Conservation (phyloP, 176 grass and related monocot species). For the Pontederia paniculata region DNA sequence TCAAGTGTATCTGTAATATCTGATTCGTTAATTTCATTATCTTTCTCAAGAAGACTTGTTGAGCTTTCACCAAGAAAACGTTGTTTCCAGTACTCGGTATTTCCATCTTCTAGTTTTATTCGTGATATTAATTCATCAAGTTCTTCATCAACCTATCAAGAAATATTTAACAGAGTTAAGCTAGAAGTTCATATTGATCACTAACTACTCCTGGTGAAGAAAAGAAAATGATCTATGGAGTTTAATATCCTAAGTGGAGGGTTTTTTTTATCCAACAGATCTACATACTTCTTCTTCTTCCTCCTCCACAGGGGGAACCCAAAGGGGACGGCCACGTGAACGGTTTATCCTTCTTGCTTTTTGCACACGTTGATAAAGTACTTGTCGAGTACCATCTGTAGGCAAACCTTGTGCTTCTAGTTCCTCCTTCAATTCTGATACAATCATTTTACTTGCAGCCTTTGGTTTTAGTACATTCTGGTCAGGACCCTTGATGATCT, state of each 20-base stretch:
- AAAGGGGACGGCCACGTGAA: slow-evolving; percentile 84
- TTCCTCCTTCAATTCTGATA: slow-evolving; percentile 82
- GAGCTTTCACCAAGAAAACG: slow-evolving; percentile 86
- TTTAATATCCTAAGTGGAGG: too few species aligned
- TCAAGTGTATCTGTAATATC: slow-evolving; percentile 43
- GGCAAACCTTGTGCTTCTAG: slow-evolving; percentile 90
- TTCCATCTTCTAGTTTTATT: slow-evolving; percentile 85
- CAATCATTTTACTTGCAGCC: slow-evolving; percentile 98
- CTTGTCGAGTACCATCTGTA: slow-evolving; percentile 86
- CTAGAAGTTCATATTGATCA: neutral
- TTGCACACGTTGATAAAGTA: slow-evolving; percentile 95
- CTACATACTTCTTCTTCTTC: slow-evolving; percentile 58
- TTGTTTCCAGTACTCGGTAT: slow-evolving; percentile 86
- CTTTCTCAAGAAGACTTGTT: slow-evolving; percentile 46
- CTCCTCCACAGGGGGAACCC: slow-evolving; percentile 86
- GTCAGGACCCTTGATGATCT: slow-evolving; percentile 53
- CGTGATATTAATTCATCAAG: slow-evolving; percentile 82
- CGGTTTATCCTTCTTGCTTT: slow-evolving; percentile 97
- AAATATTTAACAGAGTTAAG: too few species aligned
- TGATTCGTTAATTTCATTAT: slow-evolving; percentile 32
- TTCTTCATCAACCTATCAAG: slow-evolving; percentile 67
- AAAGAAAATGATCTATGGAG: neutral
- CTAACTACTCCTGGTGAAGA: neutral
- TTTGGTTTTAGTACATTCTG: slow-evolving; percentile 83
- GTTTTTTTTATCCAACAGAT: too few species aligned